phyloP scores from a whole-genome alignment of 2,329 filamentous ascomycete species.

The Penicillium sp. region DNA sequence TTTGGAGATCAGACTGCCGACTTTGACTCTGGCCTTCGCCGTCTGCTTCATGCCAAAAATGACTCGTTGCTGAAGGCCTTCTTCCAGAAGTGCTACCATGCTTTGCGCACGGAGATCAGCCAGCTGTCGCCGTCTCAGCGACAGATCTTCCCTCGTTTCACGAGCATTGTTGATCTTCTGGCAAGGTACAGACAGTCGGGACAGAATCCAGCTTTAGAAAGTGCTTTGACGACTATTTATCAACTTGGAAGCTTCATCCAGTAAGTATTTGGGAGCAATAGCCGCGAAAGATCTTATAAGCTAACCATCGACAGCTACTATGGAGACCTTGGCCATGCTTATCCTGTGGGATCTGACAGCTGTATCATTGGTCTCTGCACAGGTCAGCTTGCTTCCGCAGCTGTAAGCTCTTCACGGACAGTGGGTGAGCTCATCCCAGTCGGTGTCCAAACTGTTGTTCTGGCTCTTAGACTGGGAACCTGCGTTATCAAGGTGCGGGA shows the following conservation, averaged over 20 bases:
- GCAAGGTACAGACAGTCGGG: constrained; percentile 31
- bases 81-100: constrained; percentile 42
- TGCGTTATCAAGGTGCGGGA: constrained; percentile 38
- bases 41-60: constrained; percentile 41
- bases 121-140: constrained; percentile 33
- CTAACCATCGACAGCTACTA: constrained; percentile 34
- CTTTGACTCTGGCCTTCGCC: constrained; percentile 41
- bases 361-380: constrained; percentile 43
- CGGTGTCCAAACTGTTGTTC: constrained; percentile 40
- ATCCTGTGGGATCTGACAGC: constrained; percentile 37
- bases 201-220: constrained; percentile 41
- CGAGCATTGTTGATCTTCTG: constrained; percentile 38
- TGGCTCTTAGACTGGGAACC: constrained; percentile 44
- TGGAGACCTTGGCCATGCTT: constrained; percentile 40
- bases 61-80: constrained; percentile 42
- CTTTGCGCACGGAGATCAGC: constrained; percentile 40
- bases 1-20: constrained; percentile 47
- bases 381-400: constrained; percentile 40
- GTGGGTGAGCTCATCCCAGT: constrained; percentile 41
- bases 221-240: constrained; percentile 42
- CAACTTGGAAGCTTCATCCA: constrained; percentile 44
- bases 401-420: constrained; percentile 38
- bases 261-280: constrained; percentile 26
- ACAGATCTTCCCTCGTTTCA: constrained; percentile 38
- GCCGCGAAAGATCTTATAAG: constrained; percentile 1